Conservation (phyloP, 2,329 filamentous ascomycete genomes). For the Fusarium paranaense region DNA sequence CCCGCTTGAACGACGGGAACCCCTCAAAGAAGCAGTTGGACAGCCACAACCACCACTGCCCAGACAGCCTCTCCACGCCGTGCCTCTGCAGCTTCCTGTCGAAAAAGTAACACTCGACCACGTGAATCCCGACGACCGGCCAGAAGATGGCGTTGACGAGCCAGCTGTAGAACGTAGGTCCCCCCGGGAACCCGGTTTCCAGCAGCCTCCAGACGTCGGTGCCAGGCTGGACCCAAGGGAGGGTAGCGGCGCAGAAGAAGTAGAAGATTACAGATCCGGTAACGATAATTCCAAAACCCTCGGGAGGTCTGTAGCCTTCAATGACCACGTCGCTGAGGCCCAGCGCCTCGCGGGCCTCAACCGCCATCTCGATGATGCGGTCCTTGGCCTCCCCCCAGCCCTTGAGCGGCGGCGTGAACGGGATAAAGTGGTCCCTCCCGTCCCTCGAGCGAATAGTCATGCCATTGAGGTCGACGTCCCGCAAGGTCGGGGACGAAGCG, state of each 20-base stretch:
- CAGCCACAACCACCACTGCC: constrained; percentile 69
- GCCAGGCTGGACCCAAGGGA: constrained; percentile 64
- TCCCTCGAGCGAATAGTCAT: constrained; percentile 70
- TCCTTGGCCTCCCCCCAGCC: constrained; percentile 74
- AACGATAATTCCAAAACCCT: constrained; percentile 61
- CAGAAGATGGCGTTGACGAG: constrained; percentile 69
- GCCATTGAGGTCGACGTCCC: constrained; percentile 71
- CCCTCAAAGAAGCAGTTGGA: constrained; percentile 67
- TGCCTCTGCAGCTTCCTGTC: constrained; percentile 60
- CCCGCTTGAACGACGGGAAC: constrained; percentile 59
- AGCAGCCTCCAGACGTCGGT: constrained; percentile 62
- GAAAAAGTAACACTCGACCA: constrained; percentile 69
- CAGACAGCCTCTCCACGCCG: constrained; percentile 58
- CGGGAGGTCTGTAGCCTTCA: constrained; percentile 54
- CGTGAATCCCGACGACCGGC: constrained; percentile 73
- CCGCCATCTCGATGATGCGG: constrained; percentile 78
- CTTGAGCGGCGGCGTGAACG: constrained; percentile 77
- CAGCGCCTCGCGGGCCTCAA: constrained; percentile 67
- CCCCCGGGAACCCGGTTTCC: constrained; percentile 65
- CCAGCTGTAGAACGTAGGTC: constrained; percentile 68
- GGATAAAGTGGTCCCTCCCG: constrained; percentile 63
- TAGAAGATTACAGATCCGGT: constrained; percentile 68
- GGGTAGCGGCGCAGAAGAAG: constrained; percentile 61
- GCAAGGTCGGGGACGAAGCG: constrained; percentile 69
- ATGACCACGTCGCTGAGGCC: constrained; percentile 64